Conservation (phyloP, 108 stramenopile species). For the Skeletonema potamos region DNA sequence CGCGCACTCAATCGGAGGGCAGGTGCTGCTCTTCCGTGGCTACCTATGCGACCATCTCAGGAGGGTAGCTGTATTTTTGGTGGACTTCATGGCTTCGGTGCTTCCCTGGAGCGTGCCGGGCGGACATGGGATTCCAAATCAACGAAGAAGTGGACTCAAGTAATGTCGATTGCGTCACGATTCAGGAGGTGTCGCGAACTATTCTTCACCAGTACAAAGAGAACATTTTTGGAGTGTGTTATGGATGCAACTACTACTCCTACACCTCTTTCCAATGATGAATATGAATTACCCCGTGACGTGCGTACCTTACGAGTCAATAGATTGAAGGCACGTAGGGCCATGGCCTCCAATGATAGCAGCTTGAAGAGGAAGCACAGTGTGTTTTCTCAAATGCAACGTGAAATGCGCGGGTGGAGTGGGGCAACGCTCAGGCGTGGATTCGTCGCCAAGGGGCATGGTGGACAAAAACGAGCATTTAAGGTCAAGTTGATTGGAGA, state of each 20-base stretch:
- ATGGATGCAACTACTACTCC: conserved; percentile 89
- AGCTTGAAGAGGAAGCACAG: conserved; percentile 70
- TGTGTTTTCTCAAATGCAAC: conserved; percentile 93
- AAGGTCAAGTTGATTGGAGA: conserved; percentile 97
- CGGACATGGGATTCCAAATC: conserved; percentile 45
- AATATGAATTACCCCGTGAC: conserved; percentile 95
- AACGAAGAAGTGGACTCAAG: conserved; percentile 55
- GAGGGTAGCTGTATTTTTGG: conserved; percentile 81
- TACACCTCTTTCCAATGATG: conserved; percentile 93
- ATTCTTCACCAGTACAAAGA: conserved; percentile 78
- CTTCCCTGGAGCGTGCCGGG: conserved; percentile 76
- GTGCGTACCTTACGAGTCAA: conserved; percentile 90
- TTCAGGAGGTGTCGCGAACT: conserved; percentile 54
- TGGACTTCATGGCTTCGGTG: conserved; percentile 74
- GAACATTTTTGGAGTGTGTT: conserved; percentile 65
- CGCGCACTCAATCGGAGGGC: conserved; percentile 81
- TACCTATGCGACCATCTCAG: conserved; percentile 75
- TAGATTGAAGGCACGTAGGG: conserved; percentile 79
- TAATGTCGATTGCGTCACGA: conserved; percentile 55
- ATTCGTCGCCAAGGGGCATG: conserved; percentile 94
- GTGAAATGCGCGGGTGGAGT: conserved; percentile 88
- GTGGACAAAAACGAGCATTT: conserved; percentile 95
- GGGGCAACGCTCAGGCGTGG: conserved; percentile 88
- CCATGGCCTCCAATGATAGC: conserved; percentile 50
- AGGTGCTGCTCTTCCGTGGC: conserved; percentile 68